Base-by-base conservation (phyloP, 1,284 basidiomycete genomes). In the Trametes versicolor region DNA sequence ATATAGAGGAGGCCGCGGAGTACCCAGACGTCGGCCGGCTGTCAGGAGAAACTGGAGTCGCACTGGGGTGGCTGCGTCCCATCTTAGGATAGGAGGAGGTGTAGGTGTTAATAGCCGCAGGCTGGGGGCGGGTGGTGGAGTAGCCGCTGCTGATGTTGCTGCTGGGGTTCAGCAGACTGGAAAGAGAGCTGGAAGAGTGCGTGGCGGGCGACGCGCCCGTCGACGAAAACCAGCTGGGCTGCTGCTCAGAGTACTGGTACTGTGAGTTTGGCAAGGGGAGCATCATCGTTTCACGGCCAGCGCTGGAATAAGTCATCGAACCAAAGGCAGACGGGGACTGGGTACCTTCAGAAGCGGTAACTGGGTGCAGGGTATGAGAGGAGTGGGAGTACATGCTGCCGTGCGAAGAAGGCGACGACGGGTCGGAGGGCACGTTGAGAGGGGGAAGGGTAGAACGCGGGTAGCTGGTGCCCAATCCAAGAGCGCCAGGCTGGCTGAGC, bases 21-120 rank as follows among this genome's bases (percentile, higher is more conserved):
- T 94, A 94, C 13, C 92, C 91, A 0, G 92, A 93, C 1, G 88
- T 90, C 2, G 92, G 92, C 55, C 92, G 87, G 76, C 90, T 91
- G 74, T 94, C 92, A 2, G 93, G 92, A 2, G 92, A 94, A 64
- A 92, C 76, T 4, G 90, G 91, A 0, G 89, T 90, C 5, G 87
- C 83, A 49, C 85, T 89, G 69, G 90, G 89, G 68, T 90, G 89
- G 51, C 80, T 79, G 71, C 73, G 67, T 56, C 86, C 83, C 81
- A 91, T 83, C 39, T 87, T 87, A 17, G 88, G 86, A 77, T 90
- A 91, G 1, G 88, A 74, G 13, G 77, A 87, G 2, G 81, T 81
- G 71, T 91, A 92, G 1, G 88, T 87, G 17, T 89, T 90, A 69
- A 90, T 91, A 74, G 90, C 87, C 17, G 87, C 87, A 8, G 73